Evolutionary conservation across 2,329 filamentous ascomycete species (phyloP).

Genomic region (Juglanconis sp.): DNA sequence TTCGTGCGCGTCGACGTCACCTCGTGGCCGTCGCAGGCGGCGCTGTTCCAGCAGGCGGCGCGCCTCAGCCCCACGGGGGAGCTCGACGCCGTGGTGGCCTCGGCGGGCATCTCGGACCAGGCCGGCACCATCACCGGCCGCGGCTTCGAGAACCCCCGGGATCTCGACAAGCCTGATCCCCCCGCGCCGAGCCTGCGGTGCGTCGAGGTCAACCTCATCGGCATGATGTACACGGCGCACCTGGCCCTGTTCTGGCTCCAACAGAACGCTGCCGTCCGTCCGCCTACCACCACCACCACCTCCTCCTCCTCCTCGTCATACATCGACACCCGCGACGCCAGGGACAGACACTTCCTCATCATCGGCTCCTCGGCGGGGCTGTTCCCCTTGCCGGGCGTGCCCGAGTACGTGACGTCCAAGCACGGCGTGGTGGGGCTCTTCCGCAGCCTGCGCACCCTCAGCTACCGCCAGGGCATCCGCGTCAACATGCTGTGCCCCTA

Average conservation of each 20-base stretch:
- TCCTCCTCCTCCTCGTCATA: not conserved
- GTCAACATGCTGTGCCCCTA: conserved; percentile 67
- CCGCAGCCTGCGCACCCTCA: conserved; percentile 51
- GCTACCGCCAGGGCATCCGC: conserved; percentile 50
- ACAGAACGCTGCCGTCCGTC: conserved; percentile 35
- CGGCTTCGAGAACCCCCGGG: conserved; percentile 44
- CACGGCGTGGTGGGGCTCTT: conserved; percentile 66
- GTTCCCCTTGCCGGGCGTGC: conserved; percentile 38
- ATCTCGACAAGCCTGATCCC: conserved; percentile 39
- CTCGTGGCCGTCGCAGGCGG: conserved; percentile 60
- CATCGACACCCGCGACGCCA: conserved; percentile 22
- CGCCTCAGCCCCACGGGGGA: conserved; percentile 50
- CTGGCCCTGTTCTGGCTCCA: conserved; percentile 60
- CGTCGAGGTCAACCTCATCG: conserved; percentile 61
- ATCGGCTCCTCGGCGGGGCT: conserved; percentile 61
- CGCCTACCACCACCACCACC: not conserved
- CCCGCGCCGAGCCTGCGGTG: conserved; percentile 48
- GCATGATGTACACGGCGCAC: conserved; percentile 63
- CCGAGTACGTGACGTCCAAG: conserved; percentile 60
- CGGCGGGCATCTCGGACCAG: conserved; percentile 57
- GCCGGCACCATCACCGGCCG: conserved; percentile 25
- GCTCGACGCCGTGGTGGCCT: conserved; percentile 63
- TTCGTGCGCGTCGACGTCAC: conserved; percentile 64
- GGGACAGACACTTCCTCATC: conserved; percentile 60
- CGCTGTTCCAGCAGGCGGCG: conserved; percentile 58